Evolutionary conservation across 2,329 filamentous ascomycete genomes (phyloP).

Genomic region (Triangularia setosa): DNA sequence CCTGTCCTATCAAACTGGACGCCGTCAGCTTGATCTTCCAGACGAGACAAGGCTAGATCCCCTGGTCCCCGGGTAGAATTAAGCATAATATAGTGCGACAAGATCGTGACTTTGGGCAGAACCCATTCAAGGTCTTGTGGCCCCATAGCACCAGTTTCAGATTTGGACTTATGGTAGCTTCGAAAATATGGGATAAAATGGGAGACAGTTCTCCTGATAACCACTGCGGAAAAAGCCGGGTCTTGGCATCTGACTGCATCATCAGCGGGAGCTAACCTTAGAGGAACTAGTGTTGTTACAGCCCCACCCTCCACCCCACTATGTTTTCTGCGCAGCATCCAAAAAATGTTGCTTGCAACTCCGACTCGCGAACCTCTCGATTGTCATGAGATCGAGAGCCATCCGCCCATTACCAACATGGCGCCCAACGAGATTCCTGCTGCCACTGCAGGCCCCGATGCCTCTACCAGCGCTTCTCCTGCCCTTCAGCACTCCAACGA

Average conservation of each 20-base stretch:
- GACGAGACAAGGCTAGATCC: no score
- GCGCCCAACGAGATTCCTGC: slow-evolving; percentile 22
- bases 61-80: no score
- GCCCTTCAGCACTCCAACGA: background rate
- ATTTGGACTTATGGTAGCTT: no score
- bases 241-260: background rate
- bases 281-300: background rate
- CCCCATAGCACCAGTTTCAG: no score
- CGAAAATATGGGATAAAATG: no score
- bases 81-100: background rate
- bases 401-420: slow-evolving; percentile 21
- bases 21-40: no score
- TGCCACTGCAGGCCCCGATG: background rate
- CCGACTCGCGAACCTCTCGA: background rate
- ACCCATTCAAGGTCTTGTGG: no score
- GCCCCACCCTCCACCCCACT: background rate
- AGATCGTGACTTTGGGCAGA: no score
- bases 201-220: no score
- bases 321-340: background rate
- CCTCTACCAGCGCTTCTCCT: background rate
- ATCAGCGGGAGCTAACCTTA: background rate
- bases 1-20: no score
- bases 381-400: slow-evolving; percentile 10
- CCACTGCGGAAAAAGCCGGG: background rate
- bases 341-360: background rate